Evolutionary conservation across 1,139 yeast species (phyloP), one percentile per base, ranked within the genome.

Genomic region (Kurtzmaniella quercitrusa): DNA sequence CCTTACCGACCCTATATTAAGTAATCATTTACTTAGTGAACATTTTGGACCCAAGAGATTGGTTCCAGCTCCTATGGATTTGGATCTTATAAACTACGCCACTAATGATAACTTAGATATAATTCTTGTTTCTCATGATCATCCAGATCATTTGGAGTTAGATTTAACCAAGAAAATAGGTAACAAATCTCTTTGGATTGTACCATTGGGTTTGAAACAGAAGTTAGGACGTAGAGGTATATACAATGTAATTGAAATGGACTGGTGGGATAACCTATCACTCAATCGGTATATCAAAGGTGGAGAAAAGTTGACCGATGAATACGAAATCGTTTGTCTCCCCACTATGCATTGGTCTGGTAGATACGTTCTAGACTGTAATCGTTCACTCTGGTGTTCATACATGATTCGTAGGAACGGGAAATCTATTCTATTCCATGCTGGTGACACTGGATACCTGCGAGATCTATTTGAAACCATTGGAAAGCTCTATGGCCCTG

Each of bases 321-420:
- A 75, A 18, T 89, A 85, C 68, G 91, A 87, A 52, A 69, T 91
- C 27, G 90, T 88, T 1, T 88, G 97, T 62, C 78, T 94, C 0
- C 98, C 98, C 0, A 89, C 97, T 0, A 91, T 91, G 97, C 98
- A 91, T 63, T 91, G 98, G 98, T 86, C 95, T 1, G 98, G 97
- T 0, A 65, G 96, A 38, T 77, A 78, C 40, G 63, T 91, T 25
- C 58, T 82, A 23, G 98, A 91, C 59, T 78, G 95, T 1, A 91
- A 91, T 61, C 68, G 71, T 29, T 79, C 95, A 0, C 65, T 91
- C 41, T 91, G 98, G 98, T 86, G 95, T 52, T 88, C 96, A 0
- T 91, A 83, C 56, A 59, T 91, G 49, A 60, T 91, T 10, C 68
- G 80, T 43, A 76, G 80, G 46, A 77, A 86, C 51, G 84, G 82